These are phyloP conservation scores for Abrus pulchellus DNA, from an alignment of 306 rosid genomes.

Conservation along the genomic window DNA sequence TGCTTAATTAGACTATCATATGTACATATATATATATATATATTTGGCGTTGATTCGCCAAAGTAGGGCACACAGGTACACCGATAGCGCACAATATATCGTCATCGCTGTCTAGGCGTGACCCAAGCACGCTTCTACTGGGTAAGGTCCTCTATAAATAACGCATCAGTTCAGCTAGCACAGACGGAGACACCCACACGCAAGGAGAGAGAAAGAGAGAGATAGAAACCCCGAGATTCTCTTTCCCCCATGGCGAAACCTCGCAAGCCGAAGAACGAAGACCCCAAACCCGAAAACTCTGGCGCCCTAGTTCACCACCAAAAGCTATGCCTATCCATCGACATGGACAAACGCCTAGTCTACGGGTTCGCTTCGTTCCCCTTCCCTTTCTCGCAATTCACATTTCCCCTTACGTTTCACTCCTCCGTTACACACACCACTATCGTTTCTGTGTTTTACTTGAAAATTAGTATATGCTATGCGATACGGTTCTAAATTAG, in stretches of 20 bases:
- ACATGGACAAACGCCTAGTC: constrained; percentile 68
- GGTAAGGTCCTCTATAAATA: constrained; percentile 36
- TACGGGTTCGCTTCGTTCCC: constrained; percentile 72
- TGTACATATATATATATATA: too few relatives aligned
- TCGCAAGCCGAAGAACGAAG: constrained; percentile 89
- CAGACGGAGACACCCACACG: background rate
- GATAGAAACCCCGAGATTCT: background rate
- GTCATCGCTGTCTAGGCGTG: constrained; percentile 3
- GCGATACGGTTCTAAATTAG: background rate
- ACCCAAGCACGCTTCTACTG: constrained; percentile 8
- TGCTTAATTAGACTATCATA: too few relatives aligned
- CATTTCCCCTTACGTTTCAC: constrained; percentile 20
- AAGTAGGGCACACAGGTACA: constrained; percentile 3
- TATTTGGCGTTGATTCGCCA: background rate
- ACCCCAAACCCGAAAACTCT: constrained; percentile 81
- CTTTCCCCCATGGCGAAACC: constrained; percentile 79
- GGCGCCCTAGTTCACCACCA: constrained; percentile 89
- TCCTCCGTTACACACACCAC: background rate
- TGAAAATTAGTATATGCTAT: background rate
- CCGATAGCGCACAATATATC: background rate
- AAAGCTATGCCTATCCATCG: constrained; percentile 92
- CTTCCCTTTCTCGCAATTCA: constrained; percentile 33
- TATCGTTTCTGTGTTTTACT: background rate
- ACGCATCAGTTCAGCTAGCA: background rate
- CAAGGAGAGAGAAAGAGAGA: background rate